Evolutionary conservation across 805 yeast species (phyloP), one percentile per base, ranked within the genome.

Genomic region (Starmerella roubikii): DNA sequence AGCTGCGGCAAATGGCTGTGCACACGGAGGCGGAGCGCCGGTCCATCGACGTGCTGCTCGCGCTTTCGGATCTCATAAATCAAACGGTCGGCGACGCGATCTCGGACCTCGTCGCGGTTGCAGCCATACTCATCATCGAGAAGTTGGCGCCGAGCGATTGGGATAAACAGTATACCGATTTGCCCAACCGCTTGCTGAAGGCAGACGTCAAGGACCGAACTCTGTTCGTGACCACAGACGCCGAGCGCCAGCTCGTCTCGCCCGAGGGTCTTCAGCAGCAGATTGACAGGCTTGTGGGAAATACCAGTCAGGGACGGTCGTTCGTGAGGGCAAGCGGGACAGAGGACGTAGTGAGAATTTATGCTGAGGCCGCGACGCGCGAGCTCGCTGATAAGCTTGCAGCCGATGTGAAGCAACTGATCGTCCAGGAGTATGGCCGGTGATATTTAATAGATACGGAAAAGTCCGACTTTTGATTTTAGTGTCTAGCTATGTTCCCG

Each of bases 21-120:
- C 41, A 55, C 0, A 54, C 65, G 8, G 67, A 66, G 4, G 64
- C 62, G 16, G 75, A 75, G 48, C 55, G 56, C 32, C 53, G 64
- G 17, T 71, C 80, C 1, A 60, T 78, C 24, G 56, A 63, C 40
- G 66, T 78, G 1, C 63, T 91, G 45, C 61, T 67, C 42, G 64
- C 72, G 13, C 68, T 88, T 42, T 70, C 79, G 24, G 69, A 73
- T 41, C 64, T 91, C 46, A 83, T 91, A 56, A 91, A 91, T 59
- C 97, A 91, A 59, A 79, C 97, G 1, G 97, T 91, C n/a, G 98
- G 98, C 23, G 98, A 91, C 58, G 94, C 98, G 10, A 78, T 91
- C 37, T 74, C 94, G n/a, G 98, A 91, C 57, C 64, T 91, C 58
- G 61, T 91, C 41, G 74, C 80, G 4, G 86, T 91, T 1, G 60